A percentile compares a stretch with the other conserved stretches of the same genome.
phyloP scores from a whole-genome alignment of 2,329 filamentous ascomycete species.

The Juglanconis juglandina region DNA sequence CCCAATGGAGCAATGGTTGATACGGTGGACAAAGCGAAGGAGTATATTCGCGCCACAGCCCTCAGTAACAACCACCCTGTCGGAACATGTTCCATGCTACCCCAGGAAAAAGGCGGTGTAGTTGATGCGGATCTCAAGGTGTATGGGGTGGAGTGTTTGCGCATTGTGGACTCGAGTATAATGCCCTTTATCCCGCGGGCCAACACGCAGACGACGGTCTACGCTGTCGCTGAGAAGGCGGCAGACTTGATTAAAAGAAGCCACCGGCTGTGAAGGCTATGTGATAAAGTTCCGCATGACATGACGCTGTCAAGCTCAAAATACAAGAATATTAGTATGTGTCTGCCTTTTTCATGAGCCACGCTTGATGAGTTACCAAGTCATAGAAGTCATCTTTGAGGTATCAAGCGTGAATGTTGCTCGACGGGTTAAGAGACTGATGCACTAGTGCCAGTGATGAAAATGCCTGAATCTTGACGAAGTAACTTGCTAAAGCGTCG shows the following conservation, averaged over 20 bases:
- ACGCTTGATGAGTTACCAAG: no score
- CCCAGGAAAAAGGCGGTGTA: slow-evolving; percentile 2
- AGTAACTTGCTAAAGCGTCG: no score
- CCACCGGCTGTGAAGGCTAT: background rate
- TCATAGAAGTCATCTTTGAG: no score
- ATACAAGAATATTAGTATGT: no score
- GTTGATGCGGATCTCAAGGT: background rate
- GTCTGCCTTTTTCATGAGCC: no score
- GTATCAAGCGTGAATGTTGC: no score
- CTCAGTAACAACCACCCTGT: background rate
- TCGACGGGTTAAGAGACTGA: no score
- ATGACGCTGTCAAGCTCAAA: no score
- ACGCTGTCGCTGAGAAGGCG: slow-evolving; percentile 1
- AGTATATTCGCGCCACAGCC: background rate
- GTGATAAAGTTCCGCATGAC: no score
- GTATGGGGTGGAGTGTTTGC: background rate
- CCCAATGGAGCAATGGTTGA: background rate
- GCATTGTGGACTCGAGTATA: slow-evolving; percentile 1
- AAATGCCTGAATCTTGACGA: no score
- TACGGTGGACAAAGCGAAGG: background rate
- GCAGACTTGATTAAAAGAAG: background rate
- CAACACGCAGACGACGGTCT: slow-evolving; percentile 2
- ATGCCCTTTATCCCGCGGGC: slow-evolving; percentile 6
- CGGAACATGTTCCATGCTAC: background rate
- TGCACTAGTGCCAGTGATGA: no score